Evolutionary conservation across 2,329 filamentous ascomycete genomes (phyloP).

Genomic region (Exophiala aquamarina): DNA sequence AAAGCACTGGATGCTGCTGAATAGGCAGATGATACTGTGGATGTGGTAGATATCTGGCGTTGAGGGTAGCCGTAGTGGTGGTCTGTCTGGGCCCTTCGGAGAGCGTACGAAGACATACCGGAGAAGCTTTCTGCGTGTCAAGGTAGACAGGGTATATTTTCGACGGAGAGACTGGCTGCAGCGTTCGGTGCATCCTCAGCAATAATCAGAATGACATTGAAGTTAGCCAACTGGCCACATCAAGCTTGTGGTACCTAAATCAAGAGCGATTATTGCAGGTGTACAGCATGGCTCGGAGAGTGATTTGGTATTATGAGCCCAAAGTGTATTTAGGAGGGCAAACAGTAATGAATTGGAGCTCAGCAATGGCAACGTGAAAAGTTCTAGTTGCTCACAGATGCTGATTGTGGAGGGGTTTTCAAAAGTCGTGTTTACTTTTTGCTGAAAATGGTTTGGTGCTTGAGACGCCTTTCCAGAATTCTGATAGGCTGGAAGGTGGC

Average conservation of each 20-base stretch:
- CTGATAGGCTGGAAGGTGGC: too few relatives aligned
- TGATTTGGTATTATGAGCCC: not conserved
- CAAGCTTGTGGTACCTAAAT: not conserved
- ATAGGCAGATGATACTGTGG: slow-evolving; percentile 54
- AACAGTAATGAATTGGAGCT: not conserved
- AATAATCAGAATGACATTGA: not conserved
- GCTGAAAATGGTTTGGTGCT: not conserved
- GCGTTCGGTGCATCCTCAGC: slow-evolving; percentile 2
- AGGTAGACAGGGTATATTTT: not conserved
- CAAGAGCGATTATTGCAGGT: not conserved
- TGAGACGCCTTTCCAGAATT: too few relatives aligned
- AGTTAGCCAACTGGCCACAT: slow-evolving; percentile 3
- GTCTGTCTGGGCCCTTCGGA: slow-evolving; percentile 25
- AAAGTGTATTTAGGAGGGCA: not conserved
- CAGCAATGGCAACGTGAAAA: not conserved
- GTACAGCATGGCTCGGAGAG: not conserved
- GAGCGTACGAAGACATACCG: slow-evolving; percentile 26
- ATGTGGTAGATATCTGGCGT: slow-evolving; percentile 57
- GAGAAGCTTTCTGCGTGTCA: not conserved
- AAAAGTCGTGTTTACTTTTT: not conserved
- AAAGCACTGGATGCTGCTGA: slow-evolving; percentile 50
- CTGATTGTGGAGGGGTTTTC: not conserved
- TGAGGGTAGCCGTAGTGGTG: slow-evolving; percentile 32
- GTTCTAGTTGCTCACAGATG: not conserved
- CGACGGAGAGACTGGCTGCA: not conserved